phyloP scores from a whole-genome alignment of 495 filamentous ascomycete species.

The Penicillium riverlandense region DNA sequence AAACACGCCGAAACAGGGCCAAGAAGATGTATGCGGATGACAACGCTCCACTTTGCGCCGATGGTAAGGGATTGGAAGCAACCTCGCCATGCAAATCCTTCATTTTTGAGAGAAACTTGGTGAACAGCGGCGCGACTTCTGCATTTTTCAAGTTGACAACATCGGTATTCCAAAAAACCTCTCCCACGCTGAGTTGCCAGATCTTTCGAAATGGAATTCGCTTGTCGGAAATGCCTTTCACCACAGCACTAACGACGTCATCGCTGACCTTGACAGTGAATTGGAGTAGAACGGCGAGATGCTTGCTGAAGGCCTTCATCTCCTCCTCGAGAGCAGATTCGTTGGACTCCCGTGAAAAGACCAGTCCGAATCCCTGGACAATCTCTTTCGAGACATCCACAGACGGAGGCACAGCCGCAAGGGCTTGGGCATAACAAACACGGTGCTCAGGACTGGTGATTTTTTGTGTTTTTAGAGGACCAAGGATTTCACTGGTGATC shows the following conservation, averaged over 20 bases:
- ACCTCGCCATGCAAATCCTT: constrained; percentile 72
- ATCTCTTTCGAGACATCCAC: constrained; percentile 54
- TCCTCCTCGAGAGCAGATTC: constrained; percentile 75
- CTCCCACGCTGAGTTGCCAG: constrained; percentile 71
- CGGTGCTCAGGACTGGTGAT: constrained; percentile 75
- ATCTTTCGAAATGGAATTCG: constrained; percentile 66
- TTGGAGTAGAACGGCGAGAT: constrained; percentile 51
- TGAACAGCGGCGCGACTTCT: constrained; percentile 31
- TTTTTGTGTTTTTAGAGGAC: constrained; percentile 72
- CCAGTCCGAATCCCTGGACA: constrained; percentile 53
- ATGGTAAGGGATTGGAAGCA: constrained; percentile 62
- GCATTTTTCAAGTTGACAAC: constrained; percentile 35
- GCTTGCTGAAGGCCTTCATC: constrained; percentile 56
- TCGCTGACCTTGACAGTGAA: constrained; percentile 52
- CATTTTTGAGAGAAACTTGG: constrained; percentile 54
- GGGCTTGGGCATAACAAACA: constrained; percentile 68
- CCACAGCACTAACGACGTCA: constrained; percentile 58
- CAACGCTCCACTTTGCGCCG: constrained; percentile 70
- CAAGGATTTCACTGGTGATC: constrained; percentile 67
- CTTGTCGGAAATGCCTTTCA: constrained; percentile 81
- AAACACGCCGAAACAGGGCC: constrained; percentile 43
- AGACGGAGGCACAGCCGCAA: constrained; percentile 53
- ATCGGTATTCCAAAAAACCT: constrained; percentile 58
- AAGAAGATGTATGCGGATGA: constrained; percentile 65
- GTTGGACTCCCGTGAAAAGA: constrained; percentile 75